Percentiles rank a stretch among this genome's conserved stretches.
Evolutionary conservation across 2,329 filamentous ascomycete genomes (phyloP).

Genomic region (Aureobasidium sp.): DNA sequence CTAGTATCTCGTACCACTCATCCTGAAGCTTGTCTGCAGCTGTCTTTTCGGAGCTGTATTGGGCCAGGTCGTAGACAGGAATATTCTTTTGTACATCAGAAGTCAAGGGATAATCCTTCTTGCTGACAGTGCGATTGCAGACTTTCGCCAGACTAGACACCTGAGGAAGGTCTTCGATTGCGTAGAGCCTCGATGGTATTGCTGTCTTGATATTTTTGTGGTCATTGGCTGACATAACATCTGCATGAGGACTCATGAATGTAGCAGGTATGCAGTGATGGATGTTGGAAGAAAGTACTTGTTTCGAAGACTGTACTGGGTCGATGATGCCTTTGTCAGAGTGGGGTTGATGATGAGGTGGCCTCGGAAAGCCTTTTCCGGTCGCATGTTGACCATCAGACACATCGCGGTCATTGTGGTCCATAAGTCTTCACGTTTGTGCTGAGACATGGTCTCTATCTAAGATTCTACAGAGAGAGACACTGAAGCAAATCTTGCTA

Average conservation of each 20-base stretch:
- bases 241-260: neutral
- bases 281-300: neutral
- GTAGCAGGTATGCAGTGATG: neutral
- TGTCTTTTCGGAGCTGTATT: conserved; percentile 29
- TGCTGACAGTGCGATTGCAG: conserved; percentile 20
- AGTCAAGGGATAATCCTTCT: conserved; percentile 47
- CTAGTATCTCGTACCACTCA: conserved; percentile 54
- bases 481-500: neutral
- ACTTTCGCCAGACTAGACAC: neutral
- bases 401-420: neutral
- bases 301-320: neutral
- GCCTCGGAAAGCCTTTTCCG: neutral
- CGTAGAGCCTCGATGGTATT: neutral
- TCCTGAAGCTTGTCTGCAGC: conserved; percentile 45
- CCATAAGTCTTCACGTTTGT: neutral
- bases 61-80: conserved; percentile 48
- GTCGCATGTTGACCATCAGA: neutral
- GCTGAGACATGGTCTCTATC: neutral
- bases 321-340: neutral
- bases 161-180: neutral
- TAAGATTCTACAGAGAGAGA: too few species aligned
- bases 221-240: neutral
- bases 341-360: neutral
- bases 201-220: neutral
- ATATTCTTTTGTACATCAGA: conserved; percentile 43